A percentile compares a stretch with the other conserved stretches of the same genome.
Conservation (phyloP, 2,329 filamentous ascomycete genomes). For the Colletotrichum lentis region DNA sequence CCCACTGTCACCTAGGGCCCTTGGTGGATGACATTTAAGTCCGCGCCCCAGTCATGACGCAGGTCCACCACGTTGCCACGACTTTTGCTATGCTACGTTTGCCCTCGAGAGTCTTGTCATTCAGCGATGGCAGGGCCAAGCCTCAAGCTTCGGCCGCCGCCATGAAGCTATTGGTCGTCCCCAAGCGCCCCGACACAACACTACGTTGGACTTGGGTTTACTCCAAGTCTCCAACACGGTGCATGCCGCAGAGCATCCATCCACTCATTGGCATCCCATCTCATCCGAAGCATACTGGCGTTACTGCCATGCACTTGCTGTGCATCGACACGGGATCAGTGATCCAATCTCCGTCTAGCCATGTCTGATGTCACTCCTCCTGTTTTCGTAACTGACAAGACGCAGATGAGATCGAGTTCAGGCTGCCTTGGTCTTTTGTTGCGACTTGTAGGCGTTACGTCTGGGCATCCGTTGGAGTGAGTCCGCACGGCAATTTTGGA, state of each 20-base stretch:
- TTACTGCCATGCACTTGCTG: background rate
- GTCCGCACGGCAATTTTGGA: background rate
- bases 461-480: background rate
- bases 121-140: conserved; percentile 20
- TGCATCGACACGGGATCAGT: background rate
- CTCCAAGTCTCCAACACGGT: background rate
- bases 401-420: background rate
- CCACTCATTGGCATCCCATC: conserved; percentile 1
- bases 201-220: conserved; percentile 1
- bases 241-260: conserved; percentile 5
- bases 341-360: background rate
- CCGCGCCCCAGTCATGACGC: conserved; percentile 18
- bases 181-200: conserved; percentile 25
- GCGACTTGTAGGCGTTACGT: background rate
- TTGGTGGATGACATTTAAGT: conserved; percentile 16
- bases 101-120: background rate
- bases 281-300: conserved; percentile 6
- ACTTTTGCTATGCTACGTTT: background rate
- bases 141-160: conserved; percentile 26
- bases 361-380: background rate
- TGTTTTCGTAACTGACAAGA: background rate
- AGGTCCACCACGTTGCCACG: conserved; percentile 19
- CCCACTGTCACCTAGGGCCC: background rate
- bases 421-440: conserved; percentile 3
- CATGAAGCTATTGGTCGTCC: conserved; percentile 18